Conservation (phyloP, 177 flowering plant species). For the Telopea speciosissima region DNA sequence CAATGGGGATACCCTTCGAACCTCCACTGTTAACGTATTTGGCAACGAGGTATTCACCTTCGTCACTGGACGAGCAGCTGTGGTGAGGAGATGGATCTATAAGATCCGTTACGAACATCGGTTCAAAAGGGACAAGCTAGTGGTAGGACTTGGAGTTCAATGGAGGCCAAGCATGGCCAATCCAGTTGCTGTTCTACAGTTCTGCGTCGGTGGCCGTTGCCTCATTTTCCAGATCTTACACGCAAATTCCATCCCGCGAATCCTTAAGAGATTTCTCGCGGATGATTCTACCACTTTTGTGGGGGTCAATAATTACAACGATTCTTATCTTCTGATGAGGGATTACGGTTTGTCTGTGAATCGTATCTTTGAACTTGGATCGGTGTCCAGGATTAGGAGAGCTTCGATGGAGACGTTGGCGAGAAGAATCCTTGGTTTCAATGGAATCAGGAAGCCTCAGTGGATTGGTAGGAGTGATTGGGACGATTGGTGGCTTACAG, state of each 20-base stretch:
- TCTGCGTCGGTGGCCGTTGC: constrained; percentile 18
- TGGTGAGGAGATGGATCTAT: constrained; percentile 23
- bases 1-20: background rate
- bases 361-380: constrained; percentile 4
- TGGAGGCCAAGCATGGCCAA: constrained; percentile 15
- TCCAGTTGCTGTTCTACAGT: constrained; percentile 26
- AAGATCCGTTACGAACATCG: background rate
- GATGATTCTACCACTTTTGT: constrained; percentile 10
- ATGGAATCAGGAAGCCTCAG: background rate
- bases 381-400: background rate
- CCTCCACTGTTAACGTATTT: background rate
- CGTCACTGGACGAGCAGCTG: background rate
- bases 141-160: constrained; percentile 35
- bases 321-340: constrained; percentile 5
- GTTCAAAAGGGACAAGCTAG: constrained; percentile 6
- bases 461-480: constrained; percentile 8
- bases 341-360: constrained; percentile 1
- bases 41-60: background rate
- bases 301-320: constrained; percentile 13
- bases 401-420: constrained; percentile 9
- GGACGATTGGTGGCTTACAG: constrained; percentile 6
- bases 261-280: constrained; percentile 10
- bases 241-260: constrained; percentile 2
- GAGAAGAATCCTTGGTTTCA: constrained; percentile 1
- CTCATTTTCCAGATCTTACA: constrained; percentile 18